These are phyloP conservation scores for Eucalyptus leucophloia DNA, from an alignment of 345 rosid genomes.

Conservation along the genomic window DNA sequence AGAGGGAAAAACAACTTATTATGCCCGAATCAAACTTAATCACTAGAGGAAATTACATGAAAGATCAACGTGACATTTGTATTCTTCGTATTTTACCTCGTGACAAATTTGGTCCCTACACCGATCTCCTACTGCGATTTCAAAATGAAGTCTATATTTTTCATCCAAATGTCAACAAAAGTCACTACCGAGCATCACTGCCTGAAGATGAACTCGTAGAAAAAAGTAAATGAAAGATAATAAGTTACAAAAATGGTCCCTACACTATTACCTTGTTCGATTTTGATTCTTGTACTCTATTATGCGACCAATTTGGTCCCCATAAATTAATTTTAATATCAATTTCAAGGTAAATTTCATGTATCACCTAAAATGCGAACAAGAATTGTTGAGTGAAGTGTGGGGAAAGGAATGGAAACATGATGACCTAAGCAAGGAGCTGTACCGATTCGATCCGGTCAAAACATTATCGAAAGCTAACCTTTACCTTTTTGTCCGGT, in stretches of 20 bases:
- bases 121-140: accelerated
- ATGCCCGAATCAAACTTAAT: not conserved
- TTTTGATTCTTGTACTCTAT: not conserved
- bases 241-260: not conserved
- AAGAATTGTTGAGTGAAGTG: not conserved
- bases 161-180: not conserved
- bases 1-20: not conserved
- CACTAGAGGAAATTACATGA: not conserved
- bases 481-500: not conserved
- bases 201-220: accelerated
- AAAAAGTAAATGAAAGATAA: accelerated
- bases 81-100: accelerated
- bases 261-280: not conserved
- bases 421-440: not conserved
- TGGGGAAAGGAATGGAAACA: not conserved
- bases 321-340: not conserved
- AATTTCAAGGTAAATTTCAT: not conserved
- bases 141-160: accelerated
- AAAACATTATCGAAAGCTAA: not conserved
- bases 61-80: not conserved
- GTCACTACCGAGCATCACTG: accelerated
- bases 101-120: not conserved
- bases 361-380: accelerated
- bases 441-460: not conserved
- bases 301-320: not conserved